Percentiles rank a stretch among this genome's conserved stretches.
Conservation (phyloP, 192 early-diverging fungal species). For the Podochytrium sp. region DNA sequence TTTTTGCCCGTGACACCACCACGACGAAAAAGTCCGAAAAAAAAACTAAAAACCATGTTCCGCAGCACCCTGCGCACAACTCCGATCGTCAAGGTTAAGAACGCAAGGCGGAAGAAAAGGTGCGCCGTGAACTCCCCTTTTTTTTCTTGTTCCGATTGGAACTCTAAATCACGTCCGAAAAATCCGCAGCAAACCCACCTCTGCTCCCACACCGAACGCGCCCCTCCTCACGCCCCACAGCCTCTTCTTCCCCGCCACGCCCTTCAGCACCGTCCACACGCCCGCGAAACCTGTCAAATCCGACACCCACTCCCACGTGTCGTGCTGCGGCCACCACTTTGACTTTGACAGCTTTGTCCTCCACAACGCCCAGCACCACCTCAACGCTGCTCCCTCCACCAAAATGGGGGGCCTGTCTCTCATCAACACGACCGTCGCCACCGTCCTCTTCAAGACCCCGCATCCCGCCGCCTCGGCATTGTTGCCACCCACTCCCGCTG, state of each 20-base stretch:
- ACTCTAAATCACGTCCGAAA: no score
- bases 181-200: no score
- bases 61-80: no score
- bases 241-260: not conserved
- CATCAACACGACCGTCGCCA: not conserved
- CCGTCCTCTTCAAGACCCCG: not conserved
- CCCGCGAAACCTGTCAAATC: not conserved
- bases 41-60: no score
- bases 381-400: not conserved
- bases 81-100: no score
- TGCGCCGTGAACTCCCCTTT: no score
- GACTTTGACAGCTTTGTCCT: not conserved
- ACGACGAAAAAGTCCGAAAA: no score
- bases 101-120: no score
- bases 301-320: not conserved
- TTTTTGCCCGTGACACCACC: no score
- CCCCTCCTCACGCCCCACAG: no score
- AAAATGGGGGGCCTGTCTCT: not conserved
- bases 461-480: not conserved
- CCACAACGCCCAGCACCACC: not conserved
- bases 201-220: no score
- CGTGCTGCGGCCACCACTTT: not conserved
- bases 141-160: no score
- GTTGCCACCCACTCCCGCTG: not conserved
- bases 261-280: slow-evolving; percentile 1